phyloP scores from a whole-genome alignment of 495 filamentous ascomycete genomes.

The Paragyromitra xinjiangensis region DNA sequence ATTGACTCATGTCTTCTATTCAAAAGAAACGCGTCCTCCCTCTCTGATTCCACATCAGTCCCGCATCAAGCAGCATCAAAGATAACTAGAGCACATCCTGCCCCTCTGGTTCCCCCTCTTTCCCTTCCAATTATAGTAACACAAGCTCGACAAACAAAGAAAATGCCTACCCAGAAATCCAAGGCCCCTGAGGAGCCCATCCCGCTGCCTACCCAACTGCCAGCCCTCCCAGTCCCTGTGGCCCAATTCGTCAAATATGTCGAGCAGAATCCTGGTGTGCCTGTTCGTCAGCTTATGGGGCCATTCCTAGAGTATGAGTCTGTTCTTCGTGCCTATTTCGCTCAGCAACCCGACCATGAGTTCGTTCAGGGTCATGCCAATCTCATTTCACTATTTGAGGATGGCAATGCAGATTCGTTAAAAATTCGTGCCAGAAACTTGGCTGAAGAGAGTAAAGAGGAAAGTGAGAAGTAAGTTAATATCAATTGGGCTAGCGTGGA shows the following conservation, averaged over 20 bases:
- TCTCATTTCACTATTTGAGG: slow-evolving; percentile 73
- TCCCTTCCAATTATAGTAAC: neutral
- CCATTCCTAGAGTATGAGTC: slow-evolving; percentile 77
- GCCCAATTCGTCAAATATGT: slow-evolving; percentile 62
- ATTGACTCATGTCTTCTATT: slow-evolving; percentile 27
- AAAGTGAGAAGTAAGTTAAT: slow-evolving; percentile 62
- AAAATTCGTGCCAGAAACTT: slow-evolving; percentile 72
- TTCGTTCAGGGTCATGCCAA: slow-evolving; percentile 71
- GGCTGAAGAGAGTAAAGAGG: slow-evolving; percentile 66
- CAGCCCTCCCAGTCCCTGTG: slow-evolving; percentile 61
- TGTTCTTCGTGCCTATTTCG: slow-evolving; percentile 73
- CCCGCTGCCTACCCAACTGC: slow-evolving; percentile 57
- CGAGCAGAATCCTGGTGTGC: slow-evolving; percentile 63
- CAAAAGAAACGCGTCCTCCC: slow-evolving; percentile 49
- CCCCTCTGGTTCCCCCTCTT: neutral
- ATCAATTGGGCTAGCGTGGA: neutral
- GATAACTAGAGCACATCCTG: neutral
- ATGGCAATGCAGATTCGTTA: slow-evolving; percentile 64
- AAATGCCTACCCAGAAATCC: slow-evolving; percentile 28
- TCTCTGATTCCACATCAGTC: neutral
- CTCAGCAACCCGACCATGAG: slow-evolving; percentile 71
- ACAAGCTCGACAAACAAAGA: neutral
- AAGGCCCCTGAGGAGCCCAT: slow-evolving; percentile 23
- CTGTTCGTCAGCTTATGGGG: slow-evolving; percentile 67
- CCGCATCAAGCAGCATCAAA: neutral